Percentiles rank a stretch among this genome's conserved stretches.
Conservation (phyloP, 495 filamentous ascomycete species). For the Trichoderma virens region DNA sequence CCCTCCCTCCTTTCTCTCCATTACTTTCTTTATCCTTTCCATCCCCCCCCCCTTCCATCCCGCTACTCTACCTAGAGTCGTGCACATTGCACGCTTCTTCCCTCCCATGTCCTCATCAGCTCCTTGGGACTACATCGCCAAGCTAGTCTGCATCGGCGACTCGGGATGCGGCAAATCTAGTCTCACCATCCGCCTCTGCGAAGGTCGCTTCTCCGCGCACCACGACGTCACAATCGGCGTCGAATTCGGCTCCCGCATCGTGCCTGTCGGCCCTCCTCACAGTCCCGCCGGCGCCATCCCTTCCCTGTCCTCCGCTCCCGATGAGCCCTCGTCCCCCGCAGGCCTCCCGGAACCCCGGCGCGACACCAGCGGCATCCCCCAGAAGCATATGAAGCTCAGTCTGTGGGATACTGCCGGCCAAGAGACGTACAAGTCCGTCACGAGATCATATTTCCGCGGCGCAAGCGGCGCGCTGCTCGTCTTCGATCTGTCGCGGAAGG, state of each 20-base stretch:
- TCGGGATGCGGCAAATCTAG: slow-evolving; percentile 85
- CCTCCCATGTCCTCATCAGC: slow-evolving; percentile 44
- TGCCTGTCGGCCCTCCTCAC: slow-evolving; percentile 79
- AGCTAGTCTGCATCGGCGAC: slow-evolving; percentile 95
- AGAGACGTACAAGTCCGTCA: slow-evolving; percentile 94
- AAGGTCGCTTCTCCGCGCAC: slow-evolving; percentile 85
- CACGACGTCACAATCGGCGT: slow-evolving; percentile 98
- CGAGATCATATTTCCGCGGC: slow-evolving; percentile 89
- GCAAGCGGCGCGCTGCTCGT: slow-evolving; percentile 87
- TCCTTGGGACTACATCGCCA: slow-evolving; percentile 96
- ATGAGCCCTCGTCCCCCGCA: neutral
- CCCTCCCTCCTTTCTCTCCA: neutral
- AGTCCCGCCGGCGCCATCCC: slow-evolving; percentile 24
- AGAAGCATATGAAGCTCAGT: slow-evolving; percentile 68
- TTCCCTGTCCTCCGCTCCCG: slow-evolving; percentile 27
- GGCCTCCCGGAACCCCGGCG: slow-evolving; percentile 32
- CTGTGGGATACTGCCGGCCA: slow-evolving; percentile 97
- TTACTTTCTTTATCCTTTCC: neutral
- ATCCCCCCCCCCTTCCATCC: neutral
- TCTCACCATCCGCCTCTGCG: slow-evolving; percentile 90
- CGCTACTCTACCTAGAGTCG: neutral
- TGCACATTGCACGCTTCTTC: slow-evolving; percentile 11
- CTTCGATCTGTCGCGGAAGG: slow-evolving; percentile 81
- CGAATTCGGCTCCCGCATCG: slow-evolving; percentile 90
- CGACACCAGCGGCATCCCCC: slow-evolving; percentile 24